These are phyloP conservation scores for Huntiella abstrusa DNA, from an alignment of 2,329 filamentous ascomycete genomes.

Conservation along the genomic window DNA sequence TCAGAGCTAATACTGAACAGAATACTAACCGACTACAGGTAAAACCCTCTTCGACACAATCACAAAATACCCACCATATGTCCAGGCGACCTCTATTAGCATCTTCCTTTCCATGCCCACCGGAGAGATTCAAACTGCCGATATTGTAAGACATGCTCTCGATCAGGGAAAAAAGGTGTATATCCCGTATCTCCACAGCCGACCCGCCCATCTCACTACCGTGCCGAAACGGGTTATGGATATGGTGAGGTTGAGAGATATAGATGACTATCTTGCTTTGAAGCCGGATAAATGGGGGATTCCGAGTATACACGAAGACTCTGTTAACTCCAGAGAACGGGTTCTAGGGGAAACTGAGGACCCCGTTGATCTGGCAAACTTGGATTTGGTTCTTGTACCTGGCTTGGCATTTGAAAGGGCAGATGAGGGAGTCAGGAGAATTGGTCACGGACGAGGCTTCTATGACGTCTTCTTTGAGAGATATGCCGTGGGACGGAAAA, in stretches of 20 bases:
- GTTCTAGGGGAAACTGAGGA: conserved; percentile 47
- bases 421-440: conserved; percentile 39
- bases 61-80: conserved; percentile 52
- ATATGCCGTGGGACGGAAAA: conserved; percentile 29
- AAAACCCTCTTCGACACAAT: conserved; percentile 44
- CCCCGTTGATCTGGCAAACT: conserved; percentile 25
- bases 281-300: conserved; percentile 80
- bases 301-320: conserved; percentile 54
- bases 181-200: conserved; percentile 69
- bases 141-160: conserved; percentile 68
- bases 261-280: conserved; percentile 62
- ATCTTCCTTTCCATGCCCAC: conserved; percentile 87
- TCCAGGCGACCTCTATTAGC: conserved; percentile 54
- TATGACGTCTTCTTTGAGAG: conserved; percentile 84
- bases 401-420: conserved; percentile 75
- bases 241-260: conserved; percentile 63
- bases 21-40: conserved; percentile 28
- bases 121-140: conserved; percentile 68
- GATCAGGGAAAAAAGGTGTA: conserved; percentile 65
- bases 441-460: conserved; percentile 91
- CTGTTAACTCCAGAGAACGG: conserved; percentile 48
- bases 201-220: conserved; percentile 24
- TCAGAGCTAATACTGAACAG: not conserved
- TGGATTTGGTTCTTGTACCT: conserved; percentile 82
- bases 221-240: conserved; percentile 65